Evolutionary conservation across 352 stramenopile genomes (phyloP).

Genomic region (Pythium guiyangense): DNA sequence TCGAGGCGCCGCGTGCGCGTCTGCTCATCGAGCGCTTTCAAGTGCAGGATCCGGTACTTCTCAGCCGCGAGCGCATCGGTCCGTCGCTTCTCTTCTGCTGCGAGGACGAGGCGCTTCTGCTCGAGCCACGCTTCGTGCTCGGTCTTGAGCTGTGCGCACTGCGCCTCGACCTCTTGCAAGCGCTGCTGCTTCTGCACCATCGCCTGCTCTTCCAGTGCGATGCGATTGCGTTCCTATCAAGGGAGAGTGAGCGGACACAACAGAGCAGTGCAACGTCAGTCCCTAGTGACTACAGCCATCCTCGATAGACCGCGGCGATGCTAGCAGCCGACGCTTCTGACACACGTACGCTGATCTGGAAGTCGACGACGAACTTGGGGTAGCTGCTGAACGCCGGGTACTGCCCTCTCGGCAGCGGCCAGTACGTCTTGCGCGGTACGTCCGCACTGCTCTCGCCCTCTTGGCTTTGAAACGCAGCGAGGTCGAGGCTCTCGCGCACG

Average conservation of each 20-base stretch:
- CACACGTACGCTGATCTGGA: slow-evolving; percentile 71
- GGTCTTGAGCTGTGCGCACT: slow-evolving; percentile 45
- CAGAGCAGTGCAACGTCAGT: not conserved
- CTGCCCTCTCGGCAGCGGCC: slow-evolving; percentile 61
- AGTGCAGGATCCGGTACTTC: slow-evolving; percentile 54
- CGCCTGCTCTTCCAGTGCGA: slow-evolving; percentile 71
- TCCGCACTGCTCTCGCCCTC: not conserved
- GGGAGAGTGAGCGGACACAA: not conserved
- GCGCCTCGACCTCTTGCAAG: slow-evolving; percentile 46
- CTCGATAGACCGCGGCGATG: slow-evolving; percentile 1
- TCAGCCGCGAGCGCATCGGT: slow-evolving; percentile 57
- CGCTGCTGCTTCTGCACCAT: slow-evolving; percentile 59
- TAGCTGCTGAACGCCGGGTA: slow-evolving; percentile 83
- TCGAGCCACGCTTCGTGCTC: slow-evolving; percentile 68
- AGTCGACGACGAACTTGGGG: slow-evolving; percentile 78
- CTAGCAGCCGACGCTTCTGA: not conserved
- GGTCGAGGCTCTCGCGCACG: slow-evolving; percentile 32
- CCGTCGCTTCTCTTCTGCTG: slow-evolving; percentile 55
- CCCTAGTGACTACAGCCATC: not conserved
- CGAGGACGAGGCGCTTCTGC: slow-evolving; percentile 46
- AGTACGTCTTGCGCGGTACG: slow-evolving; percentile 16
- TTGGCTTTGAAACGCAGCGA: slow-evolving; percentile 20
- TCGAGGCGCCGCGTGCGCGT: slow-evolving; percentile 60
- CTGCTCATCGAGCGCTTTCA: slow-evolving; percentile 72
- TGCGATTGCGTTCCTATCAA: slow-evolving; percentile 70